A percentile compares a stretch with the other conserved stretches of the same genome.
These are phyloP conservation scores for Viridothelium virens DNA, from an alignment of 495 filamentous ascomycete genomes.

Conservation along the genomic window DNA sequence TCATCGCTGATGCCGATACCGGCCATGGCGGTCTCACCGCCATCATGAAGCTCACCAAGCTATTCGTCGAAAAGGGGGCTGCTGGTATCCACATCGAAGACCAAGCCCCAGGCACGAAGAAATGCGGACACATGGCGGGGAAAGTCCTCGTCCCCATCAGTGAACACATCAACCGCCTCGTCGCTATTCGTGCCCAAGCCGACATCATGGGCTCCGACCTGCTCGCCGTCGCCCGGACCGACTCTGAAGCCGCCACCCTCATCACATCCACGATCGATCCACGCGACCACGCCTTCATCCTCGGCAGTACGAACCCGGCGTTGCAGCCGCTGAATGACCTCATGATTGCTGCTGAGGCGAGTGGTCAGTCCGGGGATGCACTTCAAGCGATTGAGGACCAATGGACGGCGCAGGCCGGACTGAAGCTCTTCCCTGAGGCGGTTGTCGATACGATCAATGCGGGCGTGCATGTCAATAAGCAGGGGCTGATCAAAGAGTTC, in stretches of 20 bases:
- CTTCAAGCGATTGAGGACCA: conserved; percentile 89
- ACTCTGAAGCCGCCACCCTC: conserved; percentile 95
- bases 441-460: conserved; percentile 74
- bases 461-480: conserved; percentile 56
- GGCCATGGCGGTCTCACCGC: conserved; percentile 95
- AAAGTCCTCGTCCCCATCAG: conserved; percentile 96
- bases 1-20: conserved; percentile 95
- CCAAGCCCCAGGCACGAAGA: conserved; percentile 97
- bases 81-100: conserved; percentile 99
- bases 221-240: conserved; percentile 83
- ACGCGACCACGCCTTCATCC: conserved; percentile 88
- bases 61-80: conserved; percentile 94
- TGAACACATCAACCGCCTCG: conserved; percentile 97
- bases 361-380: conserved; percentile 70
- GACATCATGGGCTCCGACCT: conserved; percentile 97
- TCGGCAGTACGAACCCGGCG: conserved; percentile 77
- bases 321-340: conserved; percentile 82
- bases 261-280: conserved; percentile 94
- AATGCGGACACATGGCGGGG: conserved; percentile 98
- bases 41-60: conserved; percentile 97
- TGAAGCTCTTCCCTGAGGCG: conserved; percentile 87
- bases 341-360: conserved; percentile 76
- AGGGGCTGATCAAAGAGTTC: conserved; percentile 58
- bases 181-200: conserved; percentile 93
- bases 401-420: conserved; percentile 72